Base-by-base conservation (phyloP, 768 basidiomycete species). In the Dictyophora rubrovolvata region DNA sequence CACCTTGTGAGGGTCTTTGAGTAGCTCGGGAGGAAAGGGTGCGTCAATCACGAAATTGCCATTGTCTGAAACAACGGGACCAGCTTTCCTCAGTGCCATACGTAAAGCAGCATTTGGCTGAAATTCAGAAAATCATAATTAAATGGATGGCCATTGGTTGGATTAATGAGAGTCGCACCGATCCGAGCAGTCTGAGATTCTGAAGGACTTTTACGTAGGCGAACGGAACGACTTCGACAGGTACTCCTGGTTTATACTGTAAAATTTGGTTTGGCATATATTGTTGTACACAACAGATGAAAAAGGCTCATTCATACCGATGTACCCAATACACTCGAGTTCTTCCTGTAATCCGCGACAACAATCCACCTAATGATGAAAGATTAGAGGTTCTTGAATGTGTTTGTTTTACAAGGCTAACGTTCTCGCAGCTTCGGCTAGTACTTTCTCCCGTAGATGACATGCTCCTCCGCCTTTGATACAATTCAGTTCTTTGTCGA, bases 391-490 rank as follows among this genome's bases (percentile, higher is more conserved):
- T 36, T 21, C 21, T 22, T 22, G 54, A n/a, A 56, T 36, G 60
- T 60, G 34, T 55, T 48, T 54, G 37, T 60, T 9, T 42, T 42
- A 48, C 16, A 8, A 48, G 10, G 74, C 84, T 60, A 59, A 90
- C 83, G 87, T 92, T 61, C 80, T 79, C 11, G 96, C 96, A 34
- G 93, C 94, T 70, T 99, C 96, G 1, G 96, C 96, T 14, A 99
- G 80, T 7, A 99, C 93, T 71, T 99, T 99, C 74, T 99, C 96
- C 28, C 94, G 82, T 35, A 98, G 74, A 64, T 98, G 96, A 69
- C 95, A 97, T 0, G 93, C 95, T 1, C 95, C 95, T 59, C 95
- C 95, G 7, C 91, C 95, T 73, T 99, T 98, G 74, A 99, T 94
- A 62, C 89, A 89, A 72, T 98, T 94, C 54, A 99, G 76, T 46